Conservation (phyloP, 2,329 filamentous ascomycete species). For the Monilinia fructicola region DNA sequence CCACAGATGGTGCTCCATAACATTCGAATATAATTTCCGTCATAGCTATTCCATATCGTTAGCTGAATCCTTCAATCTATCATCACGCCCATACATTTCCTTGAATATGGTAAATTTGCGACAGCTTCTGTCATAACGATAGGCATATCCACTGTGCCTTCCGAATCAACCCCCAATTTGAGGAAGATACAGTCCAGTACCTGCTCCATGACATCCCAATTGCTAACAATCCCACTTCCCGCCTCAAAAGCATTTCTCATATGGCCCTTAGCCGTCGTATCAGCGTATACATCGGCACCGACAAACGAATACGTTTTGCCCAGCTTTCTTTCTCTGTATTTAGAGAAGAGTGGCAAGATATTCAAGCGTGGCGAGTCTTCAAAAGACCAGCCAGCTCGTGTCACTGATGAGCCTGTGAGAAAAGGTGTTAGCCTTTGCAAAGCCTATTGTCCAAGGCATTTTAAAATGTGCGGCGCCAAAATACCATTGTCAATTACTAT, state of each 20-base stretch:
- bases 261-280: slow-evolving; percentile 88
- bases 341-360: slow-evolving; percentile 87
- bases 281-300: slow-evolving; percentile 88
- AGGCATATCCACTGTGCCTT: slow-evolving; percentile 76
- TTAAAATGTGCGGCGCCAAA: background rate
- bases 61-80: slow-evolving; percentile 28
- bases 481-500: slow-evolving; percentile 98
- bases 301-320: slow-evolving; percentile 91
- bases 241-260: slow-evolving; percentile 88
- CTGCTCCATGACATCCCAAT: slow-evolving; percentile 98
- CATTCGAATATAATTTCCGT: slow-evolving; percentile 96
- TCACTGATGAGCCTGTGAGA: slow-evolving; percentile 71
- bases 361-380: slow-evolving; percentile 77
- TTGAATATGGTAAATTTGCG: slow-evolving; percentile 83
- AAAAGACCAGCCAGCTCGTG: slow-evolving; percentile 96
- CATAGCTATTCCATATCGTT: slow-evolving; percentile 65
- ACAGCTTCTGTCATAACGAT: slow-evolving; percentile 95
- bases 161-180: slow-evolving; percentile 83
- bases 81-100: slow-evolving; percentile 66
- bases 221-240: slow-evolving; percentile 86
- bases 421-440: slow-evolving; percentile 25
- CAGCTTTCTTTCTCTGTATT: slow-evolving; percentile 91
- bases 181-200: slow-evolving; percentile 92
- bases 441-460: background rate
- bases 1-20: slow-evolving; percentile 84